Base-by-base conservation (phyloP, 225 moss, liverwort and hornwort genomes). In the Ulota crispa region DNA sequence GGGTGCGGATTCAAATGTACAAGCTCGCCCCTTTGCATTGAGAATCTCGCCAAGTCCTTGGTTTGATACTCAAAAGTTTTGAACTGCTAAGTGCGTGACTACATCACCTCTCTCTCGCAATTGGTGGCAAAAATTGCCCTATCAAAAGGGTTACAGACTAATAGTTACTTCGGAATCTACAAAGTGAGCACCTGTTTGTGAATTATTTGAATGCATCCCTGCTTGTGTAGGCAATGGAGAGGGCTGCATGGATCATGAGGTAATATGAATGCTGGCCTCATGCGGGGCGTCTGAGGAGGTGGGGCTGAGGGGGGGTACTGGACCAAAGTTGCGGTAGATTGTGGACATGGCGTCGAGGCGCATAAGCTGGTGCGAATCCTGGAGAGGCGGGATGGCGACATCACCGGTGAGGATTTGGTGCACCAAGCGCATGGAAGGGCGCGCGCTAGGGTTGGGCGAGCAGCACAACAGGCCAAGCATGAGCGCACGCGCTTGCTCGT, bases 401-500 rank as follows among this genome's bases (percentile, higher is more conserved):
- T 85, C 87, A n/a, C 87, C 85, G 1, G 81, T 20, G 16, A 87
- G 63, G 2, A 85, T 78, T 14, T 85, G 89, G 47, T 85, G 80
- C 41, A 81, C 87, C 11, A 90, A 72, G 26, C 89, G 87, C 56
- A 89, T 79, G 34, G 75, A 78, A 5, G 89, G 89, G 14, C 89
- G 42, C 7, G 78, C 62, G 43, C 9, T 72, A 0, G 87, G 83
- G 39, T 81, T 81, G 6, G 87, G 89, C 37, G 83, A 78, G 67
- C 87, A 87, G 26, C 89, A 89, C 72, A 89, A 10, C 0, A 87
- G 83, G 0, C 87, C 89, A 3, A 89, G 63, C 64, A 78, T 77
- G 28, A 89, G 65, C 2, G 68, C 64, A 24, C 69, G 54, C 13
- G 1, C 63, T 36, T 83, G 83, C 87, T 85, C 68, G 3, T 83